Evolutionary conservation across 768 basidiomycete species (phyloP), one percentile per base, ranked within the genome.

Genomic region (Wakefieldia striispora): DNA sequence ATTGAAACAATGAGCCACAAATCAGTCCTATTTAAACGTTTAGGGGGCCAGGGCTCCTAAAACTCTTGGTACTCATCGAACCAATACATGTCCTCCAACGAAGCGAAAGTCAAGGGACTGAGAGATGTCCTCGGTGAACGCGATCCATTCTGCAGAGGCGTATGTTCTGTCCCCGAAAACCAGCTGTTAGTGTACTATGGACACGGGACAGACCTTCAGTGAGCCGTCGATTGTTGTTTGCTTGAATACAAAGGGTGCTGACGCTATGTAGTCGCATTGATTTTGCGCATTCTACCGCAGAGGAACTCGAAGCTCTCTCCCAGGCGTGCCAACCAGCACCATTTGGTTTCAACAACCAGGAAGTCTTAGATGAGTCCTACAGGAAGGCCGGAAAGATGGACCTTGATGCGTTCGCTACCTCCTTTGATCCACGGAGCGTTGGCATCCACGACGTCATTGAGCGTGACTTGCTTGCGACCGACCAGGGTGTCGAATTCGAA

Each of bases 331-430:
- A 71, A 4, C 72, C 68, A 0, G 75, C 75, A 6, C 66, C 71
- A 1, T 79, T 76, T 42, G 75, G 77, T 4, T 33, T 45, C 0
- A 57, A 65, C 19, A 45, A 69, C 6, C 46, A 74, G 34, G 67
- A 75, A 26, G 69, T 76, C 0, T 52, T 72, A 4, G 77, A 78
- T 51, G 73, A 75, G 41, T 60, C 69, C 0, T 79, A 78, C 51
- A 66, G 76, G 17, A 77, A 74, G 51, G 76, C 76, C 0, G 71
- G 74, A 0, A 79, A 78, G 61, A 56, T 80, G 56, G 73, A 76
- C 35, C 20, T 48, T 0, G 38, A 50, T 2, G 42, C 63, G 11
- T 80, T 81, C 51, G 40, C 68, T 0, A 61, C 64, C 2, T 66
- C 59, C 2, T 63, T 77, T 40, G 63, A 70, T 34, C 53, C 65